Conservation (phyloP, 2,329 filamentous ascomycete genomes). For the Tolypocladium capitatum region DNA sequence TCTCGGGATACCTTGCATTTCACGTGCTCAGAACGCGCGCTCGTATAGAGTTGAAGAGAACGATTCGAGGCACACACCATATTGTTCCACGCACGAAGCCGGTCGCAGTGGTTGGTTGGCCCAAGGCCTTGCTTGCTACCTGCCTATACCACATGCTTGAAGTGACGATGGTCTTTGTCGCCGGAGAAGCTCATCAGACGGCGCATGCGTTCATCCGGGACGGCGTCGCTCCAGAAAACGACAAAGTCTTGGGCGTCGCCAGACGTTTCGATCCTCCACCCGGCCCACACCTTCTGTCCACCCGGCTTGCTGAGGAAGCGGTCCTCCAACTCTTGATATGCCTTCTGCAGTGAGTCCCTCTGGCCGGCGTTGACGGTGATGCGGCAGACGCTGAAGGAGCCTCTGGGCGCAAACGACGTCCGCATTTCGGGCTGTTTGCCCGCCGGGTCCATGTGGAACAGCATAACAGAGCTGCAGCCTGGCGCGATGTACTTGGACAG, state of each 20-base stretch:
- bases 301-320: conserved; percentile 15
- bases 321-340: conserved; percentile 19
- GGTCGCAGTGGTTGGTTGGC: neutral
- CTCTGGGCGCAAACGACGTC: conserved; percentile 11
- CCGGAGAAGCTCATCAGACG: conserved; percentile 10
- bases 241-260: conserved; percentile 22
- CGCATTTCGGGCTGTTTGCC: conserved; percentile 11
- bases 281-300: conserved; percentile 20
- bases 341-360: conserved; percentile 18
- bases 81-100: neutral
- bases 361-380: conserved; percentile 17
- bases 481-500: conserved; percentile 20
- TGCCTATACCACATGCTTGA: conserved; percentile 12
- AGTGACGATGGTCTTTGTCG: conserved; percentile 9
- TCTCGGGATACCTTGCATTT: conserved; percentile 44
- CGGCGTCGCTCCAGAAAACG: conserved; percentile 24
- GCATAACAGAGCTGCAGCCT: conserved; percentile 16
- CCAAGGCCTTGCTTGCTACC: neutral
- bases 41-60: conserved; percentile 24
- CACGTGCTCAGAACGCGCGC: conserved; percentile 25
- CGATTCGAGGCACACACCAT: conserved; percentile 19
- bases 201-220: conserved; percentile 19
- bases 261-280: conserved; percentile 28
- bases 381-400: conserved; percentile 21
- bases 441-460: conserved; percentile 28